Base-by-base conservation (phyloP, 164 flowering plant species). In the Tetrastigma voinierianum region DNA sequence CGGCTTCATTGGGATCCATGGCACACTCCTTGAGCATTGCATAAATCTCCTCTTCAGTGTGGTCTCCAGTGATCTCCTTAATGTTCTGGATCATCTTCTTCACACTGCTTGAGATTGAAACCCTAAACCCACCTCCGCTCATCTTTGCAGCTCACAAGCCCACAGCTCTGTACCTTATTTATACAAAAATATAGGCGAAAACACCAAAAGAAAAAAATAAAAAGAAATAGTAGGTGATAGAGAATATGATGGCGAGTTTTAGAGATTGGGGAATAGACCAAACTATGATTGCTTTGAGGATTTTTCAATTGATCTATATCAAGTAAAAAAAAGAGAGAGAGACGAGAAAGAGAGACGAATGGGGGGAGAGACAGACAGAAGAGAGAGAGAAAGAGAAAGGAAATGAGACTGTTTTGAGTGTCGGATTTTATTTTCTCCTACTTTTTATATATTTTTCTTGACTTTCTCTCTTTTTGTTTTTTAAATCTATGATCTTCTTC, bases 1-100 rank as follows among this genome's bases (percentile, higher is more conserved):
- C 74, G 65, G 98, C 84, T 67, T 92, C 97, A 65, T 92, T 87
- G 75, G 97, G 97, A 84, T 92, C 97, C 96, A 90, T 92, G 51
- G 76, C 66, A 55, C 97, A 92, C 57, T 92, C 96, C 61, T 76
- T 83, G 57, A 92, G 94, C 95, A 88, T 90, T 81, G 95, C 89
- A 59, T 87, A 82, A 64, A 93, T 83, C 77, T 92, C 98, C 40
- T 92, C 96, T 4, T 92, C 95, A 66, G 74, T 66, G 69, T 87
- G 90, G 65, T 80, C 84, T 3, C 87, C 83, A 3, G 91, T 77
- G 88, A 86, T 85, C 89, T 90, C 98, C 80, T 89, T 90, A 23
- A 93, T 80, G 77, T 81, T 73, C 58, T 90, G 86, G 82, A 93
- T 89, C 78, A 72, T 81, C 74, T 84, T 85, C 78, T 72, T 67